These are phyloP conservation scores for Leccinellum rugosiceps DNA, from an alignment of 768 basidiomycete species.

Conservation along the genomic window DNA sequence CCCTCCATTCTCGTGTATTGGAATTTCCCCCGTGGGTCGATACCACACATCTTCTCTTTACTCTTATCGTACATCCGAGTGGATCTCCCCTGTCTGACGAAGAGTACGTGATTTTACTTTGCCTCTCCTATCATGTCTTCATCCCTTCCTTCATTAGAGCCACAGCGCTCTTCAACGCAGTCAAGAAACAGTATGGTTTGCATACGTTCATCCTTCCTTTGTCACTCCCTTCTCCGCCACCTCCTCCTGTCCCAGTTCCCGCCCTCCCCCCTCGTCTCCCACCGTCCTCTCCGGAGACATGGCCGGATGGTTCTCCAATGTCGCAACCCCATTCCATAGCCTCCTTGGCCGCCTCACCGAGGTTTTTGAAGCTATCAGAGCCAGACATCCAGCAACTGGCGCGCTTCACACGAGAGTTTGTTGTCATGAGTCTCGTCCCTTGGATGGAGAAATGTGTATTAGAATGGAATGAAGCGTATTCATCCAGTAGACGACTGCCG, in stretches of 20 bases:
- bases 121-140: slow-evolving; percentile 5
- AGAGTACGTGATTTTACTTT: slow-evolving; percentile 53
- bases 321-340: neutral
- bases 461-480: slow-evolving; percentile 92
- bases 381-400: slow-evolving; percentile 72
- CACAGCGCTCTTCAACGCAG: slow-evolving; percentile 76
- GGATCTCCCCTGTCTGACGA: slow-evolving; percentile 69
- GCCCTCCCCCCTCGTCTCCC: slow-evolving; percentile 66
- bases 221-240: slow-evolving; percentile 56
- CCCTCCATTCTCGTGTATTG: slow-evolving; percentile 61
- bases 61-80: slow-evolving; percentile 72
- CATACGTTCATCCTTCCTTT: slow-evolving; percentile 71
- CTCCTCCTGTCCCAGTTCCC: slow-evolving; percentile 66
- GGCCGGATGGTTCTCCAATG: slow-evolving; percentile 15
- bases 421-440: slow-evolving; percentile 85
- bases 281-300: slow-evolving; percentile 33
- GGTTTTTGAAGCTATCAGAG: slow-evolving; percentile 54
- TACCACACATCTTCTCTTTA: slow-evolving; percentile 64
- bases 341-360: slow-evolving; percentile 12
- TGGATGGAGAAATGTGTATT: slow-evolving; percentile 96
- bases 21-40: slow-evolving; percentile 86
- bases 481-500: slow-evolving; percentile 73
- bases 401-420: slow-evolving; percentile 81
- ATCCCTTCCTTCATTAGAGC: slow-evolving; percentile 45
- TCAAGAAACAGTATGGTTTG: slow-evolving; percentile 83